Evolutionary conservation across 2,329 filamentous ascomycete genomes (phyloP).

Genomic region (Microascus cirrosus): DNA sequence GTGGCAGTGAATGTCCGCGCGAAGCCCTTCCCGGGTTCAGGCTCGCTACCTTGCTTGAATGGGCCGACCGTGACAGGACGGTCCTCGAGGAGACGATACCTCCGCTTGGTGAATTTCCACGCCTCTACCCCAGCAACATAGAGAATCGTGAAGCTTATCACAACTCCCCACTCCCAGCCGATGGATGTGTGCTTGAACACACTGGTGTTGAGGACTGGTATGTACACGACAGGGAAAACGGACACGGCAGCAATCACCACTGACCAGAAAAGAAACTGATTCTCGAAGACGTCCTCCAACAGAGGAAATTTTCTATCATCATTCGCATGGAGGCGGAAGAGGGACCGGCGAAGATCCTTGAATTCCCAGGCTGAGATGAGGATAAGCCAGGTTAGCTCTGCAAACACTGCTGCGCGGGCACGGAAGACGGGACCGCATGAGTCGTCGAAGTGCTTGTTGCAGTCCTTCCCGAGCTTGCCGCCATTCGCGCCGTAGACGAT

Average conservation of each 20-base stretch:
- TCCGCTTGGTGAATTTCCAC: conserved; percentile 62
- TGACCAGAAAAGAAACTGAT: conserved; percentile 60
- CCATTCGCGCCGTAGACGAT: conserved; percentile 44
- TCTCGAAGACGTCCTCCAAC: conserved; percentile 54
- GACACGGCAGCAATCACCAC: conserved; percentile 49
- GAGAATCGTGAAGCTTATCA: conserved; percentile 49
- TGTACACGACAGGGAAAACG: conserved; percentile 60
- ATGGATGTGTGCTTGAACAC: conserved; percentile 66
- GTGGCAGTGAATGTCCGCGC: conserved; percentile 38
- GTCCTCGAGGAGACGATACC: conserved; percentile 39
- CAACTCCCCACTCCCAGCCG: conserved; percentile 65
- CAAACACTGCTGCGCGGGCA: conserved; percentile 63
- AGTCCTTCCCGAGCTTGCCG: conserved; percentile 46
- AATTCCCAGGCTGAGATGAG: conserved; percentile 71
- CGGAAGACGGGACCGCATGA: conserved; percentile 52
- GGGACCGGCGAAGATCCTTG: conserved; percentile 58
- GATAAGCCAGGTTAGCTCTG: conserved; percentile 62
- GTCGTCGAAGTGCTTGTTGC: conserved; percentile 48
- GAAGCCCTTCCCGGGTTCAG: conserved; percentile 31
- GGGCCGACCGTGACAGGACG: conserved; percentile 34
- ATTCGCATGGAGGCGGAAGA: conserved; percentile 55
- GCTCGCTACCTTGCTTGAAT: conserved; percentile 41
- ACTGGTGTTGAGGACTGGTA: conserved; percentile 55
- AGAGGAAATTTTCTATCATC: conserved; percentile 38
- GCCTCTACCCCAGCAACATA: conserved; percentile 58